Conservation (phyloP, 768 basidiomycete species). For the Mycena leptocephala region DNA sequence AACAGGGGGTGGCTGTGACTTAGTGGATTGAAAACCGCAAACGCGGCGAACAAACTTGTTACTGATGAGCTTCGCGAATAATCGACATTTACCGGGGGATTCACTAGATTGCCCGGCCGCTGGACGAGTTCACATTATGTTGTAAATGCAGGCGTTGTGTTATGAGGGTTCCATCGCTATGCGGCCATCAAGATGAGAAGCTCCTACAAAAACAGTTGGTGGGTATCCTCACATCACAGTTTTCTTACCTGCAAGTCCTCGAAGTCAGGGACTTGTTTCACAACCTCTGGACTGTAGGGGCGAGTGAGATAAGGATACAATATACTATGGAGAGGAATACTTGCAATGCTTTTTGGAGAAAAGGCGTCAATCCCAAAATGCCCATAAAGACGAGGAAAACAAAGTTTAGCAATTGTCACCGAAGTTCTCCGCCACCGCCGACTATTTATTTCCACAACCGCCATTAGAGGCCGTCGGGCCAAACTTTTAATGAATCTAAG, state of each 20-base stretch:
- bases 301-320: background rate
- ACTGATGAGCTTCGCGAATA: background rate
- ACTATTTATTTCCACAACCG: no score
- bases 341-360: conserved; percentile 35
- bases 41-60: conserved; percentile 29
- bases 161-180: conserved; percentile 89
- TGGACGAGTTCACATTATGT: no score
- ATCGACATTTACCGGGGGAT: background rate
- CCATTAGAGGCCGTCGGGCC: no score
- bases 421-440: no score
- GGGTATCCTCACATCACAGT: conserved; percentile 76
- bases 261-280: conserved; percentile 76
- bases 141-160: conserved; percentile 90
- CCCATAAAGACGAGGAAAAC: conserved; percentile 23
- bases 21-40: conserved; percentile 41
- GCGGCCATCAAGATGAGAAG: conserved; percentile 19
- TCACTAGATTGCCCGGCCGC: conserved; percentile 28
- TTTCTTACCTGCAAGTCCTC: conserved; percentile 73
- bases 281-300: conserved; percentile 71
- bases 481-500: no score
- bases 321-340: background rate
- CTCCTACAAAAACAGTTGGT: conserved; percentile 17
- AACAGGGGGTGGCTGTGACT: background rate
- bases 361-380: conserved; percentile 36
- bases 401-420: background rate